A percentile compares a stretch with the other conserved stretches of the same genome.
Evolutionary conservation across 768 basidiomycete genomes (phyloP).

Genomic region (Imleria badia): DNA sequence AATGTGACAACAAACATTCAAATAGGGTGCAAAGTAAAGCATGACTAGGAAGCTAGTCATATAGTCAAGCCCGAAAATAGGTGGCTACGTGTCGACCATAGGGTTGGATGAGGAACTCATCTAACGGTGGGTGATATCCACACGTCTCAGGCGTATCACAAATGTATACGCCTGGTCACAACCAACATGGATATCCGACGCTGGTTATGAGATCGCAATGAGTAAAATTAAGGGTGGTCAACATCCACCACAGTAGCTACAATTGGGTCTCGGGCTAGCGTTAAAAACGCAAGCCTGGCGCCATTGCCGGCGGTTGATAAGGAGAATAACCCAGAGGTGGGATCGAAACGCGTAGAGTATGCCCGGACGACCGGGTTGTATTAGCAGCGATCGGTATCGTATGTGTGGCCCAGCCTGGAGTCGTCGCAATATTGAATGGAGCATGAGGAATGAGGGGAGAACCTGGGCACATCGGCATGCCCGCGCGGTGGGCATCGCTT

Average conservation of each 20-base stretch:
- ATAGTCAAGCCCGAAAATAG: neutral
- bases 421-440: too few species aligned
- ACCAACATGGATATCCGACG: neutral
- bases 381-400: neutral
- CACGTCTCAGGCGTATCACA: too few species aligned
- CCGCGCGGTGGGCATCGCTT: neutral
- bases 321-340: neutral
- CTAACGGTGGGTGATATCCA: too few species aligned
- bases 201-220: neutral
- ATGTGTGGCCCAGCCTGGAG: neutral
- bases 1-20: neutral
- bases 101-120: too few species aligned
- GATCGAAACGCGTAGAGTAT: neutral
- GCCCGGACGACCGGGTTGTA: neutral
- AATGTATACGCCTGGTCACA: neutral
- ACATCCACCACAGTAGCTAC: neutral
- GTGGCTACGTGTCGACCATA: too few species aligned
- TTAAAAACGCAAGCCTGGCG: neutral
- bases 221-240: neutral
- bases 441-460: neutral
- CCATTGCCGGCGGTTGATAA: neutral
- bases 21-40: neutral
- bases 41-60: neutral
- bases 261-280: neutral
- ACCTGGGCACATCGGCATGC: neutral